Percentiles rank a stretch among this genome's conserved stretches.
These are phyloP conservation scores for Pistacia atlantica DNA, from an alignment of 345 rosid genomes.

Conservation along the genomic window DNA sequence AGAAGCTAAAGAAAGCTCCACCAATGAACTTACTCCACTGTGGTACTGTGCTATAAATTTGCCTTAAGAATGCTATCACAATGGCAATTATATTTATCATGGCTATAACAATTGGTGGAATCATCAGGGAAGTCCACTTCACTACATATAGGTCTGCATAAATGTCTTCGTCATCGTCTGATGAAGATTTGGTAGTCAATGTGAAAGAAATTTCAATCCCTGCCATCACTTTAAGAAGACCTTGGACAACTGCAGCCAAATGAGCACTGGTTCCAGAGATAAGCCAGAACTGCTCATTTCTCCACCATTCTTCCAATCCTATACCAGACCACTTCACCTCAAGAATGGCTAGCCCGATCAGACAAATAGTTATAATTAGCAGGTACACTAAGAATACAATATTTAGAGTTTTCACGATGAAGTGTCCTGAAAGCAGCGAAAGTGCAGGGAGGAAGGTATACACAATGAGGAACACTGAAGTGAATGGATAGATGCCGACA, in stretches of 20 bases:
- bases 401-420: constrained; percentile 70
- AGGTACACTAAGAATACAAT: constrained; percentile 67
- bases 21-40: constrained; percentile 89
- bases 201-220: constrained; percentile 97
- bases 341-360: constrained; percentile 69
- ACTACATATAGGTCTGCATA: constrained; percentile 82
- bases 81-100: constrained; percentile 84
- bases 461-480: constrained; percentile 79
- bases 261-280: constrained; percentile 94
- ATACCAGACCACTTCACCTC: constrained; percentile 91
- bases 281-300: constrained; percentile 96
- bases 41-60: constrained; percentile 63
- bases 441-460: constrained; percentile 96
- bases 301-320: constrained; percentile 93
- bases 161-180: constrained; percentile 73
- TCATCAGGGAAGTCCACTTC: constrained; percentile 89
- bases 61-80: constrained; percentile 64
- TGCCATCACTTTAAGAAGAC: constrained; percentile 80
- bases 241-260: constrained; percentile 82
- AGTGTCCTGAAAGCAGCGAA: constrained; percentile 86
- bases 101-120: constrained; percentile 88
- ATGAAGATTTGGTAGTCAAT: constrained; percentile 72
- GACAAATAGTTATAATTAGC: constrained; percentile 59
- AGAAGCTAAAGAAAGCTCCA: constrained; percentile 90
- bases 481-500: constrained; percentile 95